Evolutionary conservation across 73 alveolate genomes (phyloP).

Genomic region (Tetrahymena thermophila): DNA sequence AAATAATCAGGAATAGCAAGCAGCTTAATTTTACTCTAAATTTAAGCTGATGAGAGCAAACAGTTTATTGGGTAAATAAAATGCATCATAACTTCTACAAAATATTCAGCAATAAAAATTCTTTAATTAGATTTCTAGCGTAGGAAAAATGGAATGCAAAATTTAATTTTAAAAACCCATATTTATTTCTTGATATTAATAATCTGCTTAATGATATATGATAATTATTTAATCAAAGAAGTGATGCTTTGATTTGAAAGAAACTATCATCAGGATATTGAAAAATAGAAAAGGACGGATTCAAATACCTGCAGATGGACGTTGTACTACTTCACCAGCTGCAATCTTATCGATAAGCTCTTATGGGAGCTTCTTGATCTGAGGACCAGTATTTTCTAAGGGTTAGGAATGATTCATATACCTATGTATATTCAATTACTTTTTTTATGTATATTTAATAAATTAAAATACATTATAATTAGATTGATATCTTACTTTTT

Average conservation of each 20-base stretch:
- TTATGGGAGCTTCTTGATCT: constrained; percentile 62
- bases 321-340: constrained; percentile 88
- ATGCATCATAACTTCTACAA: not conserved
- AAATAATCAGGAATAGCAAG: not conserved
- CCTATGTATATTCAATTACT: not conserved
- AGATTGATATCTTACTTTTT: not conserved
- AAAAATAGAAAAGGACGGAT: not conserved
- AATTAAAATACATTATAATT: not conserved
- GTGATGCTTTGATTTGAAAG: not conserved
- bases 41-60: not conserved
- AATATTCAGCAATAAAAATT: too few relatives aligned
- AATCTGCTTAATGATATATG: too few relatives aligned
- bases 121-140: too few relatives aligned
- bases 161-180: too few relatives aligned
- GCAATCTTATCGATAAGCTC: constrained; percentile 77
- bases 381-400: not conserved
- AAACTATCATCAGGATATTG: not conserved
- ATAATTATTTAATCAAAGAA: not conserved
- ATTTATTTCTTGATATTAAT: too few relatives aligned
- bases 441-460: not conserved
- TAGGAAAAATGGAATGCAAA: too few relatives aligned
- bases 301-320: constrained; percentile 65
- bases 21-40: not conserved
- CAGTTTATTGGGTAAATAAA: not conserved
- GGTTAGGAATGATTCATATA: not conserved